These are phyloP conservation scores for Trichoderma gracile DNA, from an alignment of 2,329 filamentous ascomycete species.

Conservation along the genomic window DNA sequence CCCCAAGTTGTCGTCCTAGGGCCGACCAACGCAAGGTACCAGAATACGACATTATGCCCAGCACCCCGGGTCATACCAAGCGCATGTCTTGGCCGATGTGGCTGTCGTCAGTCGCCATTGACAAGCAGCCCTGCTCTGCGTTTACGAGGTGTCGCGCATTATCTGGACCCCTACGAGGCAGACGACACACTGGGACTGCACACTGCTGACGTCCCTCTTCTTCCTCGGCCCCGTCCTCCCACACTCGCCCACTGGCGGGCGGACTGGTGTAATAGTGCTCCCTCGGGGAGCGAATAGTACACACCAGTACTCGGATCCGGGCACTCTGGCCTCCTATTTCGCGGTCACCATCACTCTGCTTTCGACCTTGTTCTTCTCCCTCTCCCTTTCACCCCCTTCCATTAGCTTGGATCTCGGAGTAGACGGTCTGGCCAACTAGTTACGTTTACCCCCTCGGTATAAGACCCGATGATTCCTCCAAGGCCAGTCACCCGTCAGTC, in stretches of 20 bases:
- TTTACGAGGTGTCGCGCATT: constrained; percentile 5
- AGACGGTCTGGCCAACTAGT: constrained; percentile 16
- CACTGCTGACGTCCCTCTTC: constrained; percentile 16
- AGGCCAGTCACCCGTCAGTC: constrained; percentile 22
- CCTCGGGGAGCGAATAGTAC: constrained; percentile 10
- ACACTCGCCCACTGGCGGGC: constrained; percentile 5
- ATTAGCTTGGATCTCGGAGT: constrained; percentile 22
- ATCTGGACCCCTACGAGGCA: constrained; percentile 10
- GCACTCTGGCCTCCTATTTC: constrained; percentile 3
- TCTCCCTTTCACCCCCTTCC: neutral
- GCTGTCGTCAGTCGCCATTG: constrained; percentile 5
- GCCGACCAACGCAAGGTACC: constrained; percentile 27
- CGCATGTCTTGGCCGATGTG: constrained; percentile 18
- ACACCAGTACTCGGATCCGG: neutral
- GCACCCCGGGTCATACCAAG: constrained; percentile 21
- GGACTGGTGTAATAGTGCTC: neutral
- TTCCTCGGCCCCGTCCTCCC: constrained; percentile 15
- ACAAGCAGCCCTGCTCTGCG: constrained; percentile 20
- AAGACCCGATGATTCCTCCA: constrained; percentile 26
- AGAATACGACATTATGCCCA: constrained; percentile 24
- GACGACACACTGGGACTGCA: constrained; percentile 11
- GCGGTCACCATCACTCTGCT: too few relatives aligned
- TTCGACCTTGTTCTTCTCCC: neutral
- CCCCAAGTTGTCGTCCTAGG: constrained; percentile 16
- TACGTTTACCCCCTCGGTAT: constrained; percentile 21